Conservation (phyloP, 345 rosid species). For the Citropsis articulata region DNA sequence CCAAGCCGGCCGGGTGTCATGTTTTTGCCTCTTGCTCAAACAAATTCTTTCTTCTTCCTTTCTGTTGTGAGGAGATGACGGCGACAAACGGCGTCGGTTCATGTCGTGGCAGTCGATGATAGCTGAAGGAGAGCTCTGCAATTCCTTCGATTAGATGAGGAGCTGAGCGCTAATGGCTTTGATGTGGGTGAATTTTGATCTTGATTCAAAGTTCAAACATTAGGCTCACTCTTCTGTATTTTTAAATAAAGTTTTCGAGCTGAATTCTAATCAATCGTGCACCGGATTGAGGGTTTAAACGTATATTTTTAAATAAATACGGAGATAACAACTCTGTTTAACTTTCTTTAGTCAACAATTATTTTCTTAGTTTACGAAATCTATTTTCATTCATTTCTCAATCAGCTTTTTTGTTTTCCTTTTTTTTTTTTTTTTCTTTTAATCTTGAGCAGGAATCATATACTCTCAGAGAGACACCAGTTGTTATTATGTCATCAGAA, state of each 20-base stretch:
- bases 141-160: constrained; percentile 44
- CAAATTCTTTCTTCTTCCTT: no score
- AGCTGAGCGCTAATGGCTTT: constrained; percentile 35
- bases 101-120: no score
- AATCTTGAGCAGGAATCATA: constrained; percentile 62
- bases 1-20: no score
- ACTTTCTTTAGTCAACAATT: neutral
- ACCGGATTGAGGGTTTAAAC: constrained; percentile 44
- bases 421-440: no score
- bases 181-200: constrained; percentile 35
- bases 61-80: no score
- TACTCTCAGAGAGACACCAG: constrained; percentile 64
- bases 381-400: neutral
- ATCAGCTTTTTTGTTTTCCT: neutral
- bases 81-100: no score
- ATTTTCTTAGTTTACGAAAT: no score
- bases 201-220: neutral
- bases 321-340: constrained; percentile 35
- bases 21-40: no score
- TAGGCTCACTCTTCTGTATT: neutral
- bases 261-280: neutral
- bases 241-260: neutral
- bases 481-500: constrained; percentile 92
- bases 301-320: no score
- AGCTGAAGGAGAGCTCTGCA: constrained; percentile 84